phyloP scores from a whole-genome alignment of 2,329 filamentous ascomycete genomes.

The Pyrenochaeta sp. region DNA sequence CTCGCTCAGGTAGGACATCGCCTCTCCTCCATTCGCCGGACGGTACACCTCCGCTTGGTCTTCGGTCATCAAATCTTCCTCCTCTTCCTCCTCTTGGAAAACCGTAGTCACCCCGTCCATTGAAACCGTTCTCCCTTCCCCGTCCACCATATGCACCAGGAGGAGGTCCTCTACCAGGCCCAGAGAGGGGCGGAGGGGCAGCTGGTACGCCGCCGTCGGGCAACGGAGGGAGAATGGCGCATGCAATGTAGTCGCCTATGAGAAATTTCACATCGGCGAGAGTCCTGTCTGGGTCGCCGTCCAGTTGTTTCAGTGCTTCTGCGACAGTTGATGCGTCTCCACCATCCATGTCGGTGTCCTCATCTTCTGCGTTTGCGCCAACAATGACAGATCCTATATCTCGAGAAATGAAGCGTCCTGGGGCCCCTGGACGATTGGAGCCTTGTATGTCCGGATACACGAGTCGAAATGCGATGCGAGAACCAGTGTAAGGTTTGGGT shows the following conservation, averaged over 20 bases:
- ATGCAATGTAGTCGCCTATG: slow-evolving; percentile 87
- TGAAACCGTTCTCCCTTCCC: slow-evolving; percentile 43
- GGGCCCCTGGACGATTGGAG: slow-evolving; percentile 51
- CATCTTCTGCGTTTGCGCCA: slow-evolving; percentile 52
- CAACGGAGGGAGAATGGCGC: slow-evolving; percentile 79
- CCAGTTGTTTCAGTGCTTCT: slow-evolving; percentile 55
- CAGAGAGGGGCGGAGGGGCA: slow-evolving; percentile 57
- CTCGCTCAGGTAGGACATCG: slow-evolving; percentile 65
- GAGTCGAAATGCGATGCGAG: slow-evolving; percentile 85
- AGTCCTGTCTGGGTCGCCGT: slow-evolving; percentile 74
- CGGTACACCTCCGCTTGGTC: slow-evolving; percentile 57
- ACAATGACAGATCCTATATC: slow-evolving; percentile 86
- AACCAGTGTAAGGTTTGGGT: slow-evolving; percentile 78
- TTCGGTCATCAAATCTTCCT: slow-evolving; percentile 45
- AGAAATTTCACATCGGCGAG: slow-evolving; percentile 81
- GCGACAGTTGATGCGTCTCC: slow-evolving; percentile 25
- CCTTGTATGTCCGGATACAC: slow-evolving; percentile 78
- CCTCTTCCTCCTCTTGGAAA: slow-evolving; percentile 49
- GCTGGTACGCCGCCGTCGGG: slow-evolving; percentile 78
- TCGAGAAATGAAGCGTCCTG: slow-evolving; percentile 75
- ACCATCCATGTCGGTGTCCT: slow-evolving; percentile 24
- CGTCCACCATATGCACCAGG: slow-evolving; percentile 35
- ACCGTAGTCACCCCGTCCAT: slow-evolving; percentile 45
- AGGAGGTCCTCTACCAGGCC: slow-evolving; percentile 38
- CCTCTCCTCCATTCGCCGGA: slow-evolving; percentile 73